Conservation (phyloP, 805 yeast genomes). For the Monosporozyma aerobia region DNA sequence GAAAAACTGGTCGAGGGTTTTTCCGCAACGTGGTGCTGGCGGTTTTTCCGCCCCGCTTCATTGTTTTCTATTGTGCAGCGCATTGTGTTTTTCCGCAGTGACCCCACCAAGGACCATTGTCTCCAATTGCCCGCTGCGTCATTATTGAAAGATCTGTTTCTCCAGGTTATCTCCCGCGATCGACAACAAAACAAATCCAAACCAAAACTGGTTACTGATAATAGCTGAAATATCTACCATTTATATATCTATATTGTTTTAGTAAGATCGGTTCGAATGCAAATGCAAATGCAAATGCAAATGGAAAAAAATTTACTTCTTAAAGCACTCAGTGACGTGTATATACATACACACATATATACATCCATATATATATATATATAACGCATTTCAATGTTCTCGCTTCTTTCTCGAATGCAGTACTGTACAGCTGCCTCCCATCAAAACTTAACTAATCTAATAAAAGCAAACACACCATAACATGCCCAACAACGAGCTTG, state of each 20-base stretch:
- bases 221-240: too few species aligned
- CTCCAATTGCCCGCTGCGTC: background rate
- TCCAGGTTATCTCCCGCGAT: conserved; percentile 1
- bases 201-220: too few species aligned
- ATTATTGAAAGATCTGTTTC: background rate
- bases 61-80: too few species aligned
- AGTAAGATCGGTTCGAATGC: background rate
- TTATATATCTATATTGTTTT: too few species aligned
- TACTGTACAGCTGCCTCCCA: too few species aligned
- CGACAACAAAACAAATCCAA: too few species aligned
- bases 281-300: too few species aligned
- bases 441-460: too few species aligned
- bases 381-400: background rate
- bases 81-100: background rate
- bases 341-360: too few species aligned
- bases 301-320: background rate
- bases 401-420: background rate
- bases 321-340: background rate
- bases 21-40: background rate
- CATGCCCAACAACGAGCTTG: background rate
- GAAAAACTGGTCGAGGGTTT: background rate
- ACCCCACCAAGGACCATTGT: background rate
- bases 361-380: too few species aligned
- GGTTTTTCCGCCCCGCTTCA: conserved; percentile 1
- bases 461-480: background rate